Evolutionary conservation across 345 rosid species (phyloP).

Genomic region (Limnanthes douglasii): DNA sequence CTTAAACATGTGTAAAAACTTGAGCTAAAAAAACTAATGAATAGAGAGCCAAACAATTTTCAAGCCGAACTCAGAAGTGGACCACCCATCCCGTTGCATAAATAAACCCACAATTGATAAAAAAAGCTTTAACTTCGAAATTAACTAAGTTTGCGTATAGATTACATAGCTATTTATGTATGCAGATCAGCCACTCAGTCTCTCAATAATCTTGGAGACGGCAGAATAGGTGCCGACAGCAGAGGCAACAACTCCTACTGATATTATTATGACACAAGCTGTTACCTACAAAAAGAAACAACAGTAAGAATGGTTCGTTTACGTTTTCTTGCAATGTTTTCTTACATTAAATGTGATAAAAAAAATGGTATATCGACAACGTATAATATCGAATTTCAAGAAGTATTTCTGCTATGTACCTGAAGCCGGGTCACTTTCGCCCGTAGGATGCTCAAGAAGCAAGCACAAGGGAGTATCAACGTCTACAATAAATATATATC

Average conservation of each 20-base stretch:
- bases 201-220: conserved; percentile 44
- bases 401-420: conserved; percentile 19
- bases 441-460: conserved; percentile 71
- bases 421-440: conserved; percentile 35
- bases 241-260: conserved; percentile 54
- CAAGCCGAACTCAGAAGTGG: too few relatives aligned
- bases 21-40: too few relatives aligned
- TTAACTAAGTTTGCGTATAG: too few relatives aligned
- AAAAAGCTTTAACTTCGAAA: too few relatives aligned
- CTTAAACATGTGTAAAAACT: too few relatives aligned
- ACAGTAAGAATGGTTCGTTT: neutral
- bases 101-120: too few relatives aligned
- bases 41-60: too few relatives aligned
- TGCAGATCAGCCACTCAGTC: conserved; percentile 27
- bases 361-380: neutral
- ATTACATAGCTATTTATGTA: too few relatives aligned
- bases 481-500: conserved; percentile 29
- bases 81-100: too few relatives aligned
- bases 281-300: conserved; percentile 23
- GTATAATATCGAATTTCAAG: neutral
- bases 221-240: conserved; percentile 61
- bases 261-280: conserved; percentile 37
- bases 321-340: neutral
- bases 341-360: neutral
- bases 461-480: conserved; percentile 83